Evolutionary conservation across 2,329 filamentous ascomycete genomes (phyloP).

Genomic region (Westerdykella aurantiaca): DNA sequence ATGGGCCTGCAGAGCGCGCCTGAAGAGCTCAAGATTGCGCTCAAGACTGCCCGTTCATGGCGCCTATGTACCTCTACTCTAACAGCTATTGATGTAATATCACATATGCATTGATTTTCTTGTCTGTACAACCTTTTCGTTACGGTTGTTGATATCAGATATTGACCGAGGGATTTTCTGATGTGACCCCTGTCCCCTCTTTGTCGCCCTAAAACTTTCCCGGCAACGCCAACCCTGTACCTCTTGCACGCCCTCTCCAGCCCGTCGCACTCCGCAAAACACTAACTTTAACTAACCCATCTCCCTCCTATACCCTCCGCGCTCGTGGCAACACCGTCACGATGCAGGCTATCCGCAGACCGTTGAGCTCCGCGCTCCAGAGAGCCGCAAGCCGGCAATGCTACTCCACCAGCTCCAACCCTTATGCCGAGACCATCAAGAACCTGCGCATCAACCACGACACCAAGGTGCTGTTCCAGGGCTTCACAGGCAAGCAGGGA

Average conservation of each 20-base stretch:
- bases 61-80: no score
- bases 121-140: no score
- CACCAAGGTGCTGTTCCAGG: constrained; percentile 94
- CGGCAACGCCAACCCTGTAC: no score
- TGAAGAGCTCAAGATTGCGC: no score
- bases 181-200: no score
- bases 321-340: constrained; percentile 37
- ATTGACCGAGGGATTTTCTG: no score
- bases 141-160: no score
- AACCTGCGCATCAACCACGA: constrained; percentile 91
- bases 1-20: no score
- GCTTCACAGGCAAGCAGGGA: constrained; percentile 96
- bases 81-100: no score
- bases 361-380: constrained; percentile 62
- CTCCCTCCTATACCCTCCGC: constrained; percentile 8
- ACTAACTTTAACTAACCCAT: constrained; percentile 4
- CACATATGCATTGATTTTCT: no score
- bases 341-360: constrained; percentile 84
- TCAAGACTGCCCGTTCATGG: no score
- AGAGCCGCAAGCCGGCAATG: constrained; percentile 64
- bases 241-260: not conserved
- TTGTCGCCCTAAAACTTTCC: no score
- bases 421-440: constrained; percentile 41
- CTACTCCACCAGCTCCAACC: constrained; percentile 66
- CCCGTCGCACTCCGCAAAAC: not conserved